Conservation (phyloP, 805 yeast genomes). For the Diddensiella transvaalensis region DNA sequence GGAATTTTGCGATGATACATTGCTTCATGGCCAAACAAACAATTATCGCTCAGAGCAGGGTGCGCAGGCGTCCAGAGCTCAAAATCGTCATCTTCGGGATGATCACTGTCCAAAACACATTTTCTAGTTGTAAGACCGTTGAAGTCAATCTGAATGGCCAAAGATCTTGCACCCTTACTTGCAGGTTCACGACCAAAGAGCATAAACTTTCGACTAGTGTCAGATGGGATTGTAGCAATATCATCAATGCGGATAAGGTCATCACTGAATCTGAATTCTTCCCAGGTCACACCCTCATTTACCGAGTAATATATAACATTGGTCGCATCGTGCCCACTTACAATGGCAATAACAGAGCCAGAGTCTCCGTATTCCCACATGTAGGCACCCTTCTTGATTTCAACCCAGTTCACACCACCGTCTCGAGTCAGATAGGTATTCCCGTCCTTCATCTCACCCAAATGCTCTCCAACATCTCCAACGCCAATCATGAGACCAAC, state of each 20-base stretch:
- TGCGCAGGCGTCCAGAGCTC: constrained; percentile 61
- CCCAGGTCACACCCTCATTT: constrained; percentile 81
- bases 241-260: constrained; percentile 58
- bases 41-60: constrained; percentile 42
- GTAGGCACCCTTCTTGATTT: constrained; percentile 64
- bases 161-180: constrained; percentile 44
- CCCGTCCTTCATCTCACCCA: constrained; percentile 47
- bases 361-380: constrained; percentile 98
- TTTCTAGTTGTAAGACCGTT: constrained; percentile 47
- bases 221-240: constrained; percentile 82
- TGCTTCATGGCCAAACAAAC: constrained; percentile 70
- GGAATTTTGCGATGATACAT: constrained; percentile 56
- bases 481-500: constrained; percentile 84
- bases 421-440: constrained; percentile 80
- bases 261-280: constrained; percentile 57
- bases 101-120: constrained; percentile 48
- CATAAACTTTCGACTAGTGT: constrained; percentile 76
- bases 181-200: constrained; percentile 52
- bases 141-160: constrained; percentile 57
- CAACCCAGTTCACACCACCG: constrained; percentile 88
- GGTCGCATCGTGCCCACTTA: constrained; percentile 55
- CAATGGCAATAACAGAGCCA: constrained; percentile 80
- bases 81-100: constrained; percentile 52
- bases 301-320: constrained; percentile 59
- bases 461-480: constrained; percentile 79